Evolutionary conservation across 768 basidiomycete species (phyloP).

Genomic region (Collybia sp.): DNA sequence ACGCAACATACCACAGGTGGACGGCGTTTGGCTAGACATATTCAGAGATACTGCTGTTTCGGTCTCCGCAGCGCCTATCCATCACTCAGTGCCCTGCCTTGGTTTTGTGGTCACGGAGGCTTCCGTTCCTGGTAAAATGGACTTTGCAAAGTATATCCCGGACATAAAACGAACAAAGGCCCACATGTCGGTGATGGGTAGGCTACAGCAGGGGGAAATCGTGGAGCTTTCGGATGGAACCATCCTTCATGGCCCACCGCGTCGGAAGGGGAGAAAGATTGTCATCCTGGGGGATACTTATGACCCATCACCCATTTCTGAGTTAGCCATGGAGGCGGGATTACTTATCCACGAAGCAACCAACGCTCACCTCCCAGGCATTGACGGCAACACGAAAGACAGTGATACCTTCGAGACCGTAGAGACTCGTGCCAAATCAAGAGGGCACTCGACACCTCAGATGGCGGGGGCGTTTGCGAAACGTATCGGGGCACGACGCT

Average conservation of each 20-base stretch:
- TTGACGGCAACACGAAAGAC: constrained; percentile 56
- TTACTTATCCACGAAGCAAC: constrained; percentile 87
- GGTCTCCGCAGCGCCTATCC: constrained; percentile 74
- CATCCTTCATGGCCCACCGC: constrained; percentile 59
- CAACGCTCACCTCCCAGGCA: constrained; percentile 72
- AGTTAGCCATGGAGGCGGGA: constrained; percentile 61
- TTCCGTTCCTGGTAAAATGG: constrained; percentile 72
- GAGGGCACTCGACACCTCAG: constrained; percentile 90
- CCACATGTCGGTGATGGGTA: constrained; percentile 62
- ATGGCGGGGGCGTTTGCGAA: constrained; percentile 84
- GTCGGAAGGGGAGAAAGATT: constrained; percentile 68
- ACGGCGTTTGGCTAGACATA: constrained; percentile 65
- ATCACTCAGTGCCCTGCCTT: constrained; percentile 77
- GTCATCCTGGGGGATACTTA: constrained; percentile 84
- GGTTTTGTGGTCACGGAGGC: constrained; percentile 74
- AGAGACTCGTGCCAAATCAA: constrained; percentile 57
- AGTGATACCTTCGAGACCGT: constrained; percentile 59
- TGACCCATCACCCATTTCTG: constrained; percentile 65
- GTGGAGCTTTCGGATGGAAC: constrained; percentile 71
- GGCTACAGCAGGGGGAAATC: constrained; percentile 59
- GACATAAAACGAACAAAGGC: constrained; percentile 67
- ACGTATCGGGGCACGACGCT: constrained; percentile 49
- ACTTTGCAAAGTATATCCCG: constrained; percentile 61
- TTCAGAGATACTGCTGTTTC: constrained; percentile 51
- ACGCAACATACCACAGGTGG: constrained; percentile 53